phyloP scores from a whole-genome alignment of 2,329 filamentous ascomycete genomes.

The Xylaria sp. region DNA sequence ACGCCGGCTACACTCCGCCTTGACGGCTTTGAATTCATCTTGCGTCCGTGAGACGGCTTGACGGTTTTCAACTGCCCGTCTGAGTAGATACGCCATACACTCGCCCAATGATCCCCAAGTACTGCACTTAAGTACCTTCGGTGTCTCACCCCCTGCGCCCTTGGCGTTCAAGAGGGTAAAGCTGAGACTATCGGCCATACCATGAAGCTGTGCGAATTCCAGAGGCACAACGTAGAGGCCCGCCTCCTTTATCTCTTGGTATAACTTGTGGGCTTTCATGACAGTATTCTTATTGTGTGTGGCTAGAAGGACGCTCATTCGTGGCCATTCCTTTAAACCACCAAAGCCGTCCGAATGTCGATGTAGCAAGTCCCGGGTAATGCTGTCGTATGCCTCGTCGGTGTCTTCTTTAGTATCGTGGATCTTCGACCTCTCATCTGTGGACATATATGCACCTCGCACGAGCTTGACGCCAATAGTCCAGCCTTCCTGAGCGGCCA shows the following conservation, averaged over 20 bases:
- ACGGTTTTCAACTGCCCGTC: conserved; percentile 2
- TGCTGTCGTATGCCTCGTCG: neutral
- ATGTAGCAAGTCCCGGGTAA: neutral
- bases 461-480: neutral
- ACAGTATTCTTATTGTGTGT: conserved; percentile 4
- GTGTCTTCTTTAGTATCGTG: neutral
- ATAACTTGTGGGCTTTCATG: neutral
- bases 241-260: neutral
- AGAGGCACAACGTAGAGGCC: neutral
- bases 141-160: neutral
- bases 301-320: conserved; percentile 1
- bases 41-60: conserved; percentile 2
- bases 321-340: neutral
- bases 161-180: neutral
- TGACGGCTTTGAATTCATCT: neutral
- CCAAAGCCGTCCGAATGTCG: neutral
- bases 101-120: conserved; percentile 1
- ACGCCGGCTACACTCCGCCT: neutral
- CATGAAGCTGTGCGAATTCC: conserved; percentile 8
- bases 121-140: conserved; percentile 3
- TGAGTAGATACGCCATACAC: neutral
- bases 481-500: neutral
- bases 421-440: conserved; percentile 2
- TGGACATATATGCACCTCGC: conserved; percentile 1
- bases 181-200: conserved; percentile 6